A percentile compares a stretch with the other conserved stretches of the same genome.
phyloP scores from a whole-genome alignment of 345 rosid genomes.

The thale cress (Arabidopsis thaliana) region TAIR10.1 NC_003070.9:8330501-8331000 shows the following conservation, averaged over 20 bases:
- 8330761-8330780: not conserved
- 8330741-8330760: not conserved
- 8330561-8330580: not conserved
- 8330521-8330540: not conserved
- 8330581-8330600: not conserved
- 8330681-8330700: not conserved
- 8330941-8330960: conserved; percentile 1
- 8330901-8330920: conserved; percentile 70
- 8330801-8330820: conserved; percentile 33
- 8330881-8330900: conserved; percentile 74
- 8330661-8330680: not conserved
- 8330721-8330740: not conserved
- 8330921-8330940: conserved; percentile 63
- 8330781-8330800: not conserved
- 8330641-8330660: conserved; percentile 3
- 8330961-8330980: not conserved
- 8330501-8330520: not conserved
- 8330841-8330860: conserved; percentile 75
- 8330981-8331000: not conserved
- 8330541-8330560: not conserved
- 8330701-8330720: not conserved
- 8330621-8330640: not conserved
- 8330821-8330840: conserved; percentile 82
- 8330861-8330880: conserved; percentile 71
- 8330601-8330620: not conserved